phyloP scores from a whole-genome alignment of 2,329 filamentous ascomycete genomes.

The Venturia carpophila region DNA sequence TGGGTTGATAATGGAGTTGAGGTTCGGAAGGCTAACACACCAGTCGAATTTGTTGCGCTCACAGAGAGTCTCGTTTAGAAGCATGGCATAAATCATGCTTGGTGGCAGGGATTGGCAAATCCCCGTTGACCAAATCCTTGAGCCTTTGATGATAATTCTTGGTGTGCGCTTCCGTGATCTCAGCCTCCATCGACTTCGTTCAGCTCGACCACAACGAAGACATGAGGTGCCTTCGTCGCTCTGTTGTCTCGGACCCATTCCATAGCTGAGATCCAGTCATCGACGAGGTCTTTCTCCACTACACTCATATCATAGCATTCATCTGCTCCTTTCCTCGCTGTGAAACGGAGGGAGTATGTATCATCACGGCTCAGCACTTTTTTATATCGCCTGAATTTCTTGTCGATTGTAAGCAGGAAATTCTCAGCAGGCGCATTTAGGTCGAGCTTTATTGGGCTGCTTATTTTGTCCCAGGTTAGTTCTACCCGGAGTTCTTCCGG shows the following conservation, averaged over 20 bases:
- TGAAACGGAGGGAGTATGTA: slow-evolving; percentile 2
- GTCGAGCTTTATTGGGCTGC: background rate
- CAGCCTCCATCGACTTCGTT: background rate
- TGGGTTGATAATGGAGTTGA: too few relatives aligned
- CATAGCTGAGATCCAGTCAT: background rate
- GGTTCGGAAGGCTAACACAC: too few relatives aligned
- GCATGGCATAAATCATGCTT: too few relatives aligned
- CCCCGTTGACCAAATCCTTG: too few relatives aligned
- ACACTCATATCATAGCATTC: background rate
- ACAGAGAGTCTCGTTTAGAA: too few relatives aligned
- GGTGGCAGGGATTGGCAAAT: too few relatives aligned
- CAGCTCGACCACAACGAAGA: background rate
- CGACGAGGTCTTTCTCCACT: background rate
- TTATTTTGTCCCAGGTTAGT: background rate
- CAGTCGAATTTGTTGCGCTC: too few relatives aligned
- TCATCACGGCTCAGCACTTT: background rate
- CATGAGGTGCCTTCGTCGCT: background rate
- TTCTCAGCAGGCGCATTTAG: background rate
- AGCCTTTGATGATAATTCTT: too few relatives aligned
- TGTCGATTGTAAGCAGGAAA: background rate
- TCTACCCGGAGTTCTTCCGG: slow-evolving; percentile 5
- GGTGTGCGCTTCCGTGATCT: background rate
- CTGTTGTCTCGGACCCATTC: background rate
- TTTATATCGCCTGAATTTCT: background rate
- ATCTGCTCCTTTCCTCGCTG: background rate